A percentile compares a stretch with the other conserved stretches of the same genome.
Evolutionary conservation across 1,139 yeast species (phyloP).

Genomic region (Yamadazyma sp.): DNA sequence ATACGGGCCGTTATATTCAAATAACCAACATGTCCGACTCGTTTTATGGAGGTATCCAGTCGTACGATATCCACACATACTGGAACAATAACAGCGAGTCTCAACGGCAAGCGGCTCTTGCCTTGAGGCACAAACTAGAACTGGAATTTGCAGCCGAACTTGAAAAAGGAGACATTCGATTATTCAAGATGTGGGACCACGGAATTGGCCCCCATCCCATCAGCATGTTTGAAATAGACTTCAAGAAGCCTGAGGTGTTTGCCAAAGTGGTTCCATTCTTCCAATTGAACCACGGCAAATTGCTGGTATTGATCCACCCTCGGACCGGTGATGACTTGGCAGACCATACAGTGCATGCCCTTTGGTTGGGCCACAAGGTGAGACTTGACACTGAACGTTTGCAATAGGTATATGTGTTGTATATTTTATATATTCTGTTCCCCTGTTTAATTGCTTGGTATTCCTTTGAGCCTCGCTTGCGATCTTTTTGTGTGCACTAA

Average conservation of each 20-base stretch:
- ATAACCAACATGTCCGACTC: neutral
- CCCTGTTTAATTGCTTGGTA: neutral
- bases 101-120: constrained; percentile 36
- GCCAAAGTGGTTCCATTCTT: constrained; percentile 33
- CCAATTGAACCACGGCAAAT: constrained; percentile 51
- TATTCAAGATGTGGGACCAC: constrained; percentile 47
- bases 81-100: constrained; percentile 39
- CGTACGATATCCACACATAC: constrained; percentile 59
- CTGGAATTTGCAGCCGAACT: constrained; percentile 48
- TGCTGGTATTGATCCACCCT: constrained; percentile 58
- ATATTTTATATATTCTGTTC: neutral
- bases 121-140: constrained; percentile 40
- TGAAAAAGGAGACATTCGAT: constrained; percentile 40
- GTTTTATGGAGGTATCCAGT: constrained; percentile 28
- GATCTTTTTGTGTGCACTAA: neutral
- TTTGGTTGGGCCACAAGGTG: constrained; percentile 52
- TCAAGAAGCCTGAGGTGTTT: constrained; percentile 31
- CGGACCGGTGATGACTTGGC: constrained; percentile 39
- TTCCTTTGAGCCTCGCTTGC: neutral
- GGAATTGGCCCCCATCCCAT: constrained; percentile 62
- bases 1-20: too few species aligned
- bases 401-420: neutral
- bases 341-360: constrained; percentile 54
- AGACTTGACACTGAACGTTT: constrained; percentile 15
- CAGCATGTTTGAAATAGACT: constrained; percentile 45